phyloP scores from a whole-genome alignment of 1,284 basidiomycete species.

The Cerioporus squamosus region DNA sequence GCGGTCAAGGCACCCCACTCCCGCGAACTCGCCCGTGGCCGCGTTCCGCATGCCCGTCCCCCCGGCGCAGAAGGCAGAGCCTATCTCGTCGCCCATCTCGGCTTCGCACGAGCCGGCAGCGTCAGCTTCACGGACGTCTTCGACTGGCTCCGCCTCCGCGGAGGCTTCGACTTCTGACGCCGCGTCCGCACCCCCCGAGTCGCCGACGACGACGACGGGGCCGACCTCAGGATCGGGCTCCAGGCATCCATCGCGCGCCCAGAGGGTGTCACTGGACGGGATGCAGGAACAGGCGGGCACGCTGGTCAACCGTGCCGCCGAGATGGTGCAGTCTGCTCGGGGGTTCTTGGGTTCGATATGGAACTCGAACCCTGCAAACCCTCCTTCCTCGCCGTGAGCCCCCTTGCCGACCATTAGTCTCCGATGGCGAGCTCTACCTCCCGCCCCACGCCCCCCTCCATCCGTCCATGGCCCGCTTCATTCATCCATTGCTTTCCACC shows the following conservation, averaged over 20 bases:
- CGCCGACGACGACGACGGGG: conserved; percentile 19
- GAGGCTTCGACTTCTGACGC: not conserved
- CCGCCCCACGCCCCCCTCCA: conserved; percentile 9
- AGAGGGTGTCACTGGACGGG: conserved; percentile 31
- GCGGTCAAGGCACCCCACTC: conserved; percentile 45
- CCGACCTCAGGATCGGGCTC: too few species aligned
- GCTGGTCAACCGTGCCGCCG: conserved; percentile 71
- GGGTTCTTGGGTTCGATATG: conserved; percentile 62
- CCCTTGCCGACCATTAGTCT: not conserved
- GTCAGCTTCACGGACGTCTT: conserved; percentile 1
- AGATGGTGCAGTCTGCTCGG: conserved; percentile 67
- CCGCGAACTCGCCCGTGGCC: conserved; percentile 52
- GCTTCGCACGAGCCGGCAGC: conserved; percentile 16
- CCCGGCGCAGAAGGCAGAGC: conserved; percentile 22
- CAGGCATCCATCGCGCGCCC: conserved; percentile 27
- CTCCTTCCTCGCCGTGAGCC: not conserved
- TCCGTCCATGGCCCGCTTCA: not conserved
- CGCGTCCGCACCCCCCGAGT: conserved; percentile 1
- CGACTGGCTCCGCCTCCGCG: not conserved
- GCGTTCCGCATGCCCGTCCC: conserved; percentile 34
- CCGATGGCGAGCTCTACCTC: not conserved
- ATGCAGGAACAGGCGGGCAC: conserved; percentile 41
- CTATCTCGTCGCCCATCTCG: conserved; percentile 16
- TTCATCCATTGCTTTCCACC: not conserved
- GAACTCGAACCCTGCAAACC: conserved; percentile 27